Conservation (phyloP, 352 stramenopile genomes). For the Pythium chondricola region DNA sequence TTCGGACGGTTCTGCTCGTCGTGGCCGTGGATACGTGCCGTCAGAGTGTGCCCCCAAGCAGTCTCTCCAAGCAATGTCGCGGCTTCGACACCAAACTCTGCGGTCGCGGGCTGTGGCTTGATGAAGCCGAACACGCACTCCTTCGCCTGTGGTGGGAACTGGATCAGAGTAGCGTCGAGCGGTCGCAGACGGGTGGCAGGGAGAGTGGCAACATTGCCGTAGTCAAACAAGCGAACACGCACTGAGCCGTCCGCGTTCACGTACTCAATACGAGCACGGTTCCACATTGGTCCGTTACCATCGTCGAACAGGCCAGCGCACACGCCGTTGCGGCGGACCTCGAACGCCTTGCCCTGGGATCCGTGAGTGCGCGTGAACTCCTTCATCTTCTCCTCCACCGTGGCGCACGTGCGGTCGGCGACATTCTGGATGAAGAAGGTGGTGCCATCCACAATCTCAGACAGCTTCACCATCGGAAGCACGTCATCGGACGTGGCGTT, state of each 20-base stretch:
- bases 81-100: conserved; percentile 92
- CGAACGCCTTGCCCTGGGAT: conserved; percentile 83
- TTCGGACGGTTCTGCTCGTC: conserved; percentile 63
- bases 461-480: conserved; percentile 82
- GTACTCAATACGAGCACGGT: conserved; percentile 89
- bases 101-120: conserved; percentile 71
- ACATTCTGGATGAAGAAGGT: conserved; percentile 94
- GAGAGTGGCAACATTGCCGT: conserved; percentile 91
- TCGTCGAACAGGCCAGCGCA: conserved; percentile 96
- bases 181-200: conserved; percentile 81
- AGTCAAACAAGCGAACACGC: conserved; percentile 94
- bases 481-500: conserved; percentile 62
- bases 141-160: conserved; percentile 88
- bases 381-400: conserved; percentile 93
- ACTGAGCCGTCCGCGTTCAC: conserved; percentile 52
- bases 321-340: conserved; percentile 86
- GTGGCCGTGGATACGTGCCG: conserved; percentile 54
- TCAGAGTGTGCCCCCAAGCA: conserved; percentile 91
- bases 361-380: conserved; percentile 88
- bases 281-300: conserved; percentile 90
- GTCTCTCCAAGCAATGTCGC: conserved; percentile 86
- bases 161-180: conserved; percentile 84
- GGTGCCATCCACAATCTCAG: conserved; percentile 91
- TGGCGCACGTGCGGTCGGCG: conserved; percentile 77
- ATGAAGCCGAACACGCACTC: conserved; percentile 83